phyloP scores from a whole-genome alignment of 169 alveolate species.

The Plasmodium gaboni region DNA sequence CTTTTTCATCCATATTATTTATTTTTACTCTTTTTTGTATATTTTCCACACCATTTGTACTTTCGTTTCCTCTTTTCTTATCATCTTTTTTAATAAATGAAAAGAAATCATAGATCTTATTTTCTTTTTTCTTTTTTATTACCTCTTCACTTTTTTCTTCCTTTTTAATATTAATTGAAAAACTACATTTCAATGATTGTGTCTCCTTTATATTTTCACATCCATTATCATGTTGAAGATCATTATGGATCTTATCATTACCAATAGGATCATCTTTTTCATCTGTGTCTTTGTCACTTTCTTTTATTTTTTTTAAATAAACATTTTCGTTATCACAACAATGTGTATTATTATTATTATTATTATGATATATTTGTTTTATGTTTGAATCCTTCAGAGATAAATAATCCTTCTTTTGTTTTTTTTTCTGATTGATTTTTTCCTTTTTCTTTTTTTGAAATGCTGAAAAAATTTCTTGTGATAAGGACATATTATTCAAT shows the following conservation, averaged over 20 bases:
- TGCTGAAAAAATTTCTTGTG: slow-evolving; percentile 18
- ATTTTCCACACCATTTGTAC: slow-evolving; percentile 1
- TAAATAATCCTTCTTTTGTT: neutral
- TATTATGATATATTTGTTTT: neutral
- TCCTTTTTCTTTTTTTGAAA: slow-evolving; percentile 5
- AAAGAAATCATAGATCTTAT: slow-evolving; percentile 16
- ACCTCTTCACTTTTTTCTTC: neutral
- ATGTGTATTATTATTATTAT: neutral
- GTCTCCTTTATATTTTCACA: neutral
- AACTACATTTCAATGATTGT: neutral
- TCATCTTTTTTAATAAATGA: slow-evolving; percentile 45
- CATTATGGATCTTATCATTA: neutral
- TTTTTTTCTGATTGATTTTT: slow-evolving; percentile 9
- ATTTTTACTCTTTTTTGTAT: slow-evolving; percentile 18
- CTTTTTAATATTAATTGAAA: neutral
- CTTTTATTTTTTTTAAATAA: slow-evolving; percentile 5
- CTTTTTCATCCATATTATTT: neutral
- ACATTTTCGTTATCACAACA: neutral
- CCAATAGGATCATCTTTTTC: neutral
- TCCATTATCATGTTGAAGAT: no score
- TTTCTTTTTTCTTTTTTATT: neutral
- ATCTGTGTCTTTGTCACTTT: neutral
- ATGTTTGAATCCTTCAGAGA: neutral
- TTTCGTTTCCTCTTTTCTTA: slow-evolving; percentile 27
- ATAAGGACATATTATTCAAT: slow-evolving; percentile 26